Conservation (phyloP, 148 eudicot species). For the Amaranthus cruentus region DNA sequence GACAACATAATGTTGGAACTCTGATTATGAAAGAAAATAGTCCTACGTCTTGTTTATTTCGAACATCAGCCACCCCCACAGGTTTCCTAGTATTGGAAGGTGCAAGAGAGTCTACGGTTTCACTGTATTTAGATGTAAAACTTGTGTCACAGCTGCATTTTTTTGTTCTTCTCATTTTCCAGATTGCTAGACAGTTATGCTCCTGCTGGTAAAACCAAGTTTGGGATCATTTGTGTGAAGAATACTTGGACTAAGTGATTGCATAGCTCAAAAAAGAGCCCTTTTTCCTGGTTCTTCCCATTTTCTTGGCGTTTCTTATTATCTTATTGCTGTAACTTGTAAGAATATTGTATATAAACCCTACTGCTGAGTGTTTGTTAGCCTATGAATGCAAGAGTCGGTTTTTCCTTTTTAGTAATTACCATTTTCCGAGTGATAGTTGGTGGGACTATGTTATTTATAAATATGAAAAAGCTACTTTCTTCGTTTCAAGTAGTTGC, state of each 20-base stretch:
- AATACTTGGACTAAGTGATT: background rate
- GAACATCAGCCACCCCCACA: constrained; percentile 4
- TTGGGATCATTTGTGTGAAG: constrained; percentile 28
- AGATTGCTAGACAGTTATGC: constrained; percentile 3
- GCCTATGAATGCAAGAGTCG: background rate
- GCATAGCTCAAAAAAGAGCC: constrained; percentile 14
- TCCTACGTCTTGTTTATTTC: background rate
- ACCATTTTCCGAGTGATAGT: no score
- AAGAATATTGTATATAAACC: constrained; percentile 9
- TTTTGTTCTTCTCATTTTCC: background rate
- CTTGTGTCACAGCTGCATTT: constrained; percentile 9
- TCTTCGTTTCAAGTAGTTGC: no score
- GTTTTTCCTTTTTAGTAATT: background rate
- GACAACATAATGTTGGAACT: background rate
- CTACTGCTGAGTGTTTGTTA: background rate
- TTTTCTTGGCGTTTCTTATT: background rate
- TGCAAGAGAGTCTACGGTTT: constrained; percentile 5
- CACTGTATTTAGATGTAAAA: constrained; percentile 29
- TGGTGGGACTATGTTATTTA: no score
- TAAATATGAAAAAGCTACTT: no score
- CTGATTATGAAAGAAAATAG: background rate
- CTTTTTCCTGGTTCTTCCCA: background rate
- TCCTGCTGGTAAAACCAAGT: constrained; percentile 12
- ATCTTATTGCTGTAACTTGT: background rate
- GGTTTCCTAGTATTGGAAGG: background rate